Evolutionary conservation across 805 yeast species (phyloP).

Genomic region (Sungouiozyma ichnusensis): DNA sequence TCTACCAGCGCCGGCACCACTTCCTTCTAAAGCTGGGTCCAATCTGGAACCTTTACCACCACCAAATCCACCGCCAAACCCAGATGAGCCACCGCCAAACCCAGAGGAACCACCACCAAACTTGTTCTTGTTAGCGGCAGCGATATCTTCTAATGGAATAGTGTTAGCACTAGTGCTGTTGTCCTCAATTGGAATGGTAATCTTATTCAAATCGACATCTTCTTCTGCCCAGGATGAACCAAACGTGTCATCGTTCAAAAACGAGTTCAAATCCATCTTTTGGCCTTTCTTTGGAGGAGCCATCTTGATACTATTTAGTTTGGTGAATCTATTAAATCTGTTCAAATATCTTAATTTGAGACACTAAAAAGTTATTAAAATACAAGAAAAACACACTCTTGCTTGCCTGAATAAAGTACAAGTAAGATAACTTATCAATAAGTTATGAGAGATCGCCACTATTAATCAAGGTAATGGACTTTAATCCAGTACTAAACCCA

Average conservation of each 20-base stretch:
- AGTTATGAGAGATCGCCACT: neutral
- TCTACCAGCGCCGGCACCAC: conserved; percentile 26
- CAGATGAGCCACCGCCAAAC: conserved; percentile 18
- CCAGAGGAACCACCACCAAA: conserved; percentile 14
- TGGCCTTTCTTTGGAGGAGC: conserved; percentile 55
- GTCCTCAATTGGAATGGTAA: conserved; percentile 39
- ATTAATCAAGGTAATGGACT: neutral
- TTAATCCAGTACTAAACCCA: too few relatives aligned
- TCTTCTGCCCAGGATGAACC: conserved; percentile 81
- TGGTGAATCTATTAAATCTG: neutral
- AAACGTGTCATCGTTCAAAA: conserved; percentile 64
- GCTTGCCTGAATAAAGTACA: neutral
- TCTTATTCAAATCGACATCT: conserved; percentile 61
- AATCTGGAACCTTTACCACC: conserved; percentile 25
- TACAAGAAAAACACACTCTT: neutral
- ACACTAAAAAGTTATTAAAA: neutral
- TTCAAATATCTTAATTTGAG: neutral
- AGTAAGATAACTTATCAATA: neutral
- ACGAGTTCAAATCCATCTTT: conserved; percentile 81
- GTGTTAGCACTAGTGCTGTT: conserved; percentile 16
- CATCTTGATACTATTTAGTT: conserved; percentile 25
- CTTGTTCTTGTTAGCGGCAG: conserved; percentile 12
- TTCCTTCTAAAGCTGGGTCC: conserved; percentile 32
- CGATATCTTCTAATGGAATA: conserved; percentile 23
- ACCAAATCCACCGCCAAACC: conserved; percentile 15